phyloP scores from a whole-genome alignment of 2,329 filamentous ascomycete species.

The Emericellopsis cladophorae region DNA sequence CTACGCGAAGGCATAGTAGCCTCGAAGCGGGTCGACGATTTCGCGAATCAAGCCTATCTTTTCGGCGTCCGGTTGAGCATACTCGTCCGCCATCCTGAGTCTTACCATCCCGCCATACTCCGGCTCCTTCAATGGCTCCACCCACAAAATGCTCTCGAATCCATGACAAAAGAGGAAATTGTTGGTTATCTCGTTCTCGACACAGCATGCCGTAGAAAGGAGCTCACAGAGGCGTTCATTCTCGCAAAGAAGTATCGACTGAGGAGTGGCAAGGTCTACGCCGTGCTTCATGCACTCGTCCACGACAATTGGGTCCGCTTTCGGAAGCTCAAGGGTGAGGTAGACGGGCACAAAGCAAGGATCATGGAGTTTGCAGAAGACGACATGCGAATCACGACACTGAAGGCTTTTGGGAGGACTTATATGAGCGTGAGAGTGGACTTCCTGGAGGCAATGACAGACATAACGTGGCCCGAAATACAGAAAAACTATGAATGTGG shows the following conservation, averaged over 20 bases:
- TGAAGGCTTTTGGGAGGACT: slow-evolving; percentile 76
- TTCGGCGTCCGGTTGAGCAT: slow-evolving; percentile 83
- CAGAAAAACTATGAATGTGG: slow-evolving; percentile 59
- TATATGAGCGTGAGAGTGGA: slow-evolving; percentile 62
- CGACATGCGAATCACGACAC: slow-evolving; percentile 58
- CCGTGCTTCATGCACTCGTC: slow-evolving; percentile 55
- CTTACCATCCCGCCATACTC: slow-evolving; percentile 78
- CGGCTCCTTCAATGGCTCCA: slow-evolving; percentile 67
- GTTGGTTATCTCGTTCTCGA: slow-evolving; percentile 75
- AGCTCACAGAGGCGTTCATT: slow-evolving; percentile 61
- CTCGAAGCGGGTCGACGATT: slow-evolving; percentile 61
- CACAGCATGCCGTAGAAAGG: slow-evolving; percentile 68
- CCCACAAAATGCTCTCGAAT: slow-evolving; percentile 50
- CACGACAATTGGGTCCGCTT: slow-evolving; percentile 77
- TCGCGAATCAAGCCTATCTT: slow-evolving; percentile 79
- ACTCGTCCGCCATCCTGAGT: slow-evolving; percentile 69
- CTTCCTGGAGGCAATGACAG: slow-evolving; percentile 58
- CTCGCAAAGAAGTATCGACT: slow-evolving; percentile 50
- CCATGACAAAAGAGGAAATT: slow-evolving; percentile 66
- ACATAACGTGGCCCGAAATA: slow-evolving; percentile 61
- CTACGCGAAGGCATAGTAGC: slow-evolving; percentile 82
- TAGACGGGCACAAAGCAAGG: slow-evolving; percentile 69
- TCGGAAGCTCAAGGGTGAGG: slow-evolving; percentile 53
- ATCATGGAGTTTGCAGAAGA: slow-evolving; percentile 74
- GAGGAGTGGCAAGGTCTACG: slow-evolving; percentile 55